Percentiles rank a stretch among this genome's conserved stretches.
Conservation (phyloP, 2,329 filamentous ascomycete genomes). For the Colletotrichum limetticola region DNA sequence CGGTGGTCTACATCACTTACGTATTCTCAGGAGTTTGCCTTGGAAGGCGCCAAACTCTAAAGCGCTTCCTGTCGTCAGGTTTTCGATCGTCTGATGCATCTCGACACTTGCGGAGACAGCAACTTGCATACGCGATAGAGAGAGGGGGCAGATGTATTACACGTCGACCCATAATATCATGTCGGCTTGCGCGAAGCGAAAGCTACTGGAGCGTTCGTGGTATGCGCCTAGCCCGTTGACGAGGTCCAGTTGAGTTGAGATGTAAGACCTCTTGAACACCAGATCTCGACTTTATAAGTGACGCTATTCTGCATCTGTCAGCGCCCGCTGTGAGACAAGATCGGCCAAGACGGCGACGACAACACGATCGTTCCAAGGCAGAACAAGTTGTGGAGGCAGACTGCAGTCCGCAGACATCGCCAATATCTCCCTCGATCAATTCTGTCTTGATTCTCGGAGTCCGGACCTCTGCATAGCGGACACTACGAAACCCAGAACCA, state of each 20-base stretch:
- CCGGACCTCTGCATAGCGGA: background rate
- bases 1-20: constrained; percentile 21
- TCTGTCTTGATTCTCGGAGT: constrained; percentile 3
- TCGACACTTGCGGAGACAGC: background rate
- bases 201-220: background rate
- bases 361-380: constrained; percentile 23
- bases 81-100: constrained; percentile 13
- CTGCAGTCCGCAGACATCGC: background rate
- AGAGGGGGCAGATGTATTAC: background rate
- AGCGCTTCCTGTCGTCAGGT: constrained; percentile 9
- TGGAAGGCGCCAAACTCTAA: constrained; percentile 33
- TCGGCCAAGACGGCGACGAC: constrained; percentile 26
- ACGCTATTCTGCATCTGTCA: constrained; percentile 9
- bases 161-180: background rate
- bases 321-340: background rate
- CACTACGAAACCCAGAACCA: background rate
- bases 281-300: background rate
- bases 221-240: background rate
- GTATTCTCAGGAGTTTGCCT: constrained; percentile 24
- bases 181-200: background rate
- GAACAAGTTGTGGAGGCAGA: constrained; percentile 15
- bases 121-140: background rate
- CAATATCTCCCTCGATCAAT: background rate
- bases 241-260: background rate
- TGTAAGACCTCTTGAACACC: constrained; percentile 11